Evolutionary conservation across 2,329 filamentous ascomycete species (phyloP), one percentile per base, ranked within the genome.

Genomic region (Aspergillus sclerotialis): DNA sequence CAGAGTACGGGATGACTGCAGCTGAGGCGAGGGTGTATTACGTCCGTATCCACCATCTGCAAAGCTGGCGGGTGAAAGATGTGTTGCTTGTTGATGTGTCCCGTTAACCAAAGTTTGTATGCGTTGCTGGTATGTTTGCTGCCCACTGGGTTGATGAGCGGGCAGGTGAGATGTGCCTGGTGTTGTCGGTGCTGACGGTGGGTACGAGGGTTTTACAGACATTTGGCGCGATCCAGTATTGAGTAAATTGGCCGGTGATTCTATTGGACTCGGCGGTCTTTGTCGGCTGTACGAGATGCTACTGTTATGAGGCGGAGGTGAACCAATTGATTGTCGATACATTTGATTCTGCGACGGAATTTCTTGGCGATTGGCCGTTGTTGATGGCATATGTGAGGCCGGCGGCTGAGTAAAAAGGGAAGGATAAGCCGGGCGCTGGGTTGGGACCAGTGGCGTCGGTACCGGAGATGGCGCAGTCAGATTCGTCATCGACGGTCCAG

Each of bases 31-130:
- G n/a, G 59, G 57, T 4, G 55, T 59, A 35, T 41, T 58, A 25
- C 54, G 53, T 11, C 55, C 52, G 33, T 60, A 61, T 14, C 52
- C 48, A 5, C 43, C 49, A 15, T 53, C 50, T 9, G 43, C 37
- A 30, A 61, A 36, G 6, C 50, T 49, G 5, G 60, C 46, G 2
- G 61, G 45, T 2, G 58, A 43, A 12, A 61, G 53, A 32, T 62
- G 59, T 7, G 49, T 37, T 17, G 52, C 52, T 24, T 49, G 52
- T 18, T 60, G 56, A 30, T 61, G 58, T 7, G 52, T 43, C n/a
- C 55, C 58, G 33, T 43, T 58, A 13, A 62, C 58, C 49, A 63
- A 50, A 4, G 55, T 55, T 31, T 63, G 61, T 19, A 61, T 52
- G 35, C 62, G 57, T 32, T 59, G 58, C 30, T 63, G 60, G 30